Base-by-base conservation (phyloP, 2,329 filamentous ascomycete species). In the Cephalotrichum gorgonifer region DNA sequence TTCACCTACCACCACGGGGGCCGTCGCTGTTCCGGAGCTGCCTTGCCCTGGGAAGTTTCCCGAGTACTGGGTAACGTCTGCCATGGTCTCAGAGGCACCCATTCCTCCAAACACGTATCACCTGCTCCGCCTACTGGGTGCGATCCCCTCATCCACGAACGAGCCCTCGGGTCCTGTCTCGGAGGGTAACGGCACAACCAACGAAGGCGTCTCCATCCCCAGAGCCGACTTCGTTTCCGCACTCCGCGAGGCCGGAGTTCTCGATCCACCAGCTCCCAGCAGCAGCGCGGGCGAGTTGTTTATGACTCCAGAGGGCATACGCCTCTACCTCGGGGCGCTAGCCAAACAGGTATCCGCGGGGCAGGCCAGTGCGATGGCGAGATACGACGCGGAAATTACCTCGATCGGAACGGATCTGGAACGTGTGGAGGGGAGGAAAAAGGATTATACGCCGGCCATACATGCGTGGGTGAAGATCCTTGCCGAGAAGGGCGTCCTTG, bases 381-480 rank as follows among this genome's bases (percentile, higher is more conserved):
- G 69, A 49, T 77, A 78, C 49, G 62, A 69, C 15, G 66, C 68
- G n/a, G 78, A 82, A 57, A 55, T 70, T 30, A 61, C 63, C 6
- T 55, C 56, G 14, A 64, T 73, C 35, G 66, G 65, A 2, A 70
- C 72, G 12, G 76, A 79, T 50, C 68, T 75, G 22, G 64, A 70
- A 43, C 72, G 74, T 43, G 76, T 80, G 3, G 65, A 67, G 22
- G 73, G 73, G 26, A 69, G 81, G 2, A 75, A 76, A 57, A 75
- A 79, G 57, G 86, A 94, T 58, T 86, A 86, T 58, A 81, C 78
- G 1, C 78, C 80, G 1, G 78, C 81, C 1, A 72, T 91, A 22
- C 79, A 86, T 56, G 70, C 65, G 33, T 91, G 86, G 81, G 64
- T 90, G 42, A 74, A 75, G 54, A 78, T 76, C 53, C 71, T 94